Evolutionary conservation across 306 rosid species (phyloP).

Genomic region (Cotoneaster glaucophyllus): DNA sequence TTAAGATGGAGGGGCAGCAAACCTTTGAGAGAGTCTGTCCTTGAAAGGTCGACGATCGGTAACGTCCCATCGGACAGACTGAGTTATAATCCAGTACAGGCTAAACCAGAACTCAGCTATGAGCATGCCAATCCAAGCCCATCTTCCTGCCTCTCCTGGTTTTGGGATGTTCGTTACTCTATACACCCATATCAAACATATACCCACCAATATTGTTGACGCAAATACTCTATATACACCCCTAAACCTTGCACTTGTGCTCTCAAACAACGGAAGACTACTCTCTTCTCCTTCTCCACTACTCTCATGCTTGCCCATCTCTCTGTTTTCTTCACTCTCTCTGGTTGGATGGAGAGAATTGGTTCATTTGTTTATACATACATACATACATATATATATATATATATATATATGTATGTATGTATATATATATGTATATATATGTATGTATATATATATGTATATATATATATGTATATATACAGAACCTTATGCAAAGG

Average conservation of each 20-base stretch:
- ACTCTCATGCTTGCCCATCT: slow-evolving; percentile 3
- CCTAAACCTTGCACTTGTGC: slow-evolving; percentile 23
- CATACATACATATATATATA: no score
- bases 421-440: no score
- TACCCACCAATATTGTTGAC: slow-evolving; percentile 28
- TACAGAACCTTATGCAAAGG: no score
- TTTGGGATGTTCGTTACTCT: slow-evolving; percentile 26
- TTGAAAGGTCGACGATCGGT: slow-evolving; percentile 29
- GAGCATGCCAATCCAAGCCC: slow-evolving; percentile 38
- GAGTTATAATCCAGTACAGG: slow-evolving; percentile 57
- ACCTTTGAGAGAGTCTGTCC: slow-evolving; percentile 43
- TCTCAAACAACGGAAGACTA: slow-evolving; percentile 30
- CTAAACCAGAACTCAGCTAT: slow-evolving; percentile 37
- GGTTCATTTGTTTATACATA: no score
- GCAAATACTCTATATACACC: slow-evolving; percentile 26
- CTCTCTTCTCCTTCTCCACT: background rate
- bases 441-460: no score
- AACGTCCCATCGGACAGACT: slow-evolving; percentile 45
- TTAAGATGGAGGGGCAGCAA: background rate
- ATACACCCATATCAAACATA: slow-evolving; percentile 42
- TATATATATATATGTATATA: no score
- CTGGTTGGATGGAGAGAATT: no score
- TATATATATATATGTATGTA: no score
- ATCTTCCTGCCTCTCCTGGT: background rate
- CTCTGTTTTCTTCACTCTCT: background rate